phyloP scores from a whole-genome alignment of 164 flowering plant species.

The Nelumbo lutea region DNA sequence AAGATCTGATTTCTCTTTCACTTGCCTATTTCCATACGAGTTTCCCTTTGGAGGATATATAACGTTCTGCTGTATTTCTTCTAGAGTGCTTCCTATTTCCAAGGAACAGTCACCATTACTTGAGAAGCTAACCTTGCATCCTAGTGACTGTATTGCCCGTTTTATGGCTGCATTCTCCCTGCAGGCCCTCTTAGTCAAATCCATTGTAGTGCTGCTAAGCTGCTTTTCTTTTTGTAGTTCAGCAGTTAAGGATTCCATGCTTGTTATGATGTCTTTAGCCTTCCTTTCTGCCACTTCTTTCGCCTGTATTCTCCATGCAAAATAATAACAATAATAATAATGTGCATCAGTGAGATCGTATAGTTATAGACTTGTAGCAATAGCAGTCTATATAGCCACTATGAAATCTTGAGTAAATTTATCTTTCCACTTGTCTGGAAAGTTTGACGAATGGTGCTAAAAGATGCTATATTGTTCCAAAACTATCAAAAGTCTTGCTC shows the following conservation, averaged over 20 bases:
- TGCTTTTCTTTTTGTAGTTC: slow-evolving; percentile 69
- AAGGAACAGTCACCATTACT: slow-evolving; percentile 58
- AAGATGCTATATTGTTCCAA: too few species aligned
- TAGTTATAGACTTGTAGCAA: too few species aligned
- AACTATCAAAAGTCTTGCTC: too few species aligned
- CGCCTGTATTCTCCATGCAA: slow-evolving; percentile 41
- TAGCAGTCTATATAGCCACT: too few species aligned
- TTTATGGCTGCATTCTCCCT: slow-evolving; percentile 75
- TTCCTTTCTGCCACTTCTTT: slow-evolving; percentile 76
- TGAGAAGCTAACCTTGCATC: slow-evolving; percentile 79
- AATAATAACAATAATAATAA: slow-evolving; percentile 5
- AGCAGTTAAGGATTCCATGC: slow-evolving; percentile 50
- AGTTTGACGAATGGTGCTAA: too few species aligned
- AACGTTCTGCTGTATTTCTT: slow-evolving; percentile 26
- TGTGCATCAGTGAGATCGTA: neutral
- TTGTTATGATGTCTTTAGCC: slow-evolving; percentile 42
- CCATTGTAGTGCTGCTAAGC: slow-evolving; percentile 53
- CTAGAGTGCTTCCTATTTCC: slow-evolving; percentile 46
- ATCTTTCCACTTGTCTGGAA: too few species aligned
- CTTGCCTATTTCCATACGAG: slow-evolving; percentile 22
- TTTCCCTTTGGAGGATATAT: slow-evolving; percentile 29
- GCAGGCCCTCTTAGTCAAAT: slow-evolving; percentile 56
- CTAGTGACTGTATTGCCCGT: slow-evolving; percentile 80
- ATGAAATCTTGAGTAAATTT: too few species aligned
- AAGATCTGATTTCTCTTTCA: slow-evolving; percentile 55